phyloP scores from a whole-genome alignment of 345 rosid species.

The Dipteronia sinensis region DNA sequence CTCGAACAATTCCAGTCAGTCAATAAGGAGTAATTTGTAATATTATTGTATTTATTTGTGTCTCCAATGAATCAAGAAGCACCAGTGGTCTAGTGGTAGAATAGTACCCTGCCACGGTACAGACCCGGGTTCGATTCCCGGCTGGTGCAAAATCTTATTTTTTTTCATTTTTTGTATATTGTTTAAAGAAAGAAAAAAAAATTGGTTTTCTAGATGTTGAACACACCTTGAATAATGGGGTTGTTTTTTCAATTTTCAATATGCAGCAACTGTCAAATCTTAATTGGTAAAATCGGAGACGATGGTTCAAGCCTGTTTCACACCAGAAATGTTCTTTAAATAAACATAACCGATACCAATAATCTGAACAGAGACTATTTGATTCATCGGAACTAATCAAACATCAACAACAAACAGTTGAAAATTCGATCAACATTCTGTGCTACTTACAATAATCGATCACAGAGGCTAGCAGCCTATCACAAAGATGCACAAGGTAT shows the following conservation, averaged over 20 bases:
- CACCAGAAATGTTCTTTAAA: too few relatives aligned
- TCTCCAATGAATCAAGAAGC: not conserved
- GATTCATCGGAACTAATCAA: not conserved
- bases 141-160: constrained; percentile 35
- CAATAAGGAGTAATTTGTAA: not conserved
- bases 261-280: too few relatives aligned
- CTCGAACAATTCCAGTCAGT: not conserved
- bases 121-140: constrained; percentile 70
- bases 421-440: not conserved
- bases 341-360: not conserved
- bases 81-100: constrained; percentile 59
- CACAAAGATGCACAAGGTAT: not conserved
- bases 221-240: too few relatives aligned
- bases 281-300: too few relatives aligned
- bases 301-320: too few relatives aligned
- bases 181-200: too few relatives aligned
- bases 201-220: too few relatives aligned
- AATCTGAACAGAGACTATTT: not conserved
- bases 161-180: too few relatives aligned
- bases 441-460: constrained; percentile 14
- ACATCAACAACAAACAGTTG: not conserved
- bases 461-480: constrained; percentile 1
- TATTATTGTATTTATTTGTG: not conserved
- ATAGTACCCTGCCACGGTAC: constrained; percentile 66
- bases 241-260: too few relatives aligned